Evolutionary conservation across 306 rosid species (phyloP), one percentile per base, ranked within the genome.

Genomic region (Sophora flavescens): DNA sequence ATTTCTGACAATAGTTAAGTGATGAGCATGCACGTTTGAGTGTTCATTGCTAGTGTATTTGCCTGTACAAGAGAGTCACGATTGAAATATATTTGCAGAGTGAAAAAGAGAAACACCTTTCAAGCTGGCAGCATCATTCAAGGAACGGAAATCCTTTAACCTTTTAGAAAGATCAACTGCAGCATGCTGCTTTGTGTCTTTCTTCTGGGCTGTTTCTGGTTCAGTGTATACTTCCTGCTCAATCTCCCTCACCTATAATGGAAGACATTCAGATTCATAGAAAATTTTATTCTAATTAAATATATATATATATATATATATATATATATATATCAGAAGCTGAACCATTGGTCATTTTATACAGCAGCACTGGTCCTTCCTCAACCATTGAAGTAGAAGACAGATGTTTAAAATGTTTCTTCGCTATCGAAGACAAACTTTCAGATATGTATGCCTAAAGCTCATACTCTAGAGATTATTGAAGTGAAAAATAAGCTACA

Each of bases 111-210:
- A 59, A 54, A 53, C 45, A 96, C 99, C 98, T 92, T 87, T 92
- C 82, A 96, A 11, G 79, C 98, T 92, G 85, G 87, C 53, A 75
- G 96, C 98, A 84, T 96, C 99, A 75, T 92, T 96, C 44, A 87
- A 12, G 44, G 96, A 78, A 30, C 85, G 99, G 32, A 92, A 81
- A 83, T 96, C 97, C 86, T 92, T 89, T 65, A 96, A 82, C 79
- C 98, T 88, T 84, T 96, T 96, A 28, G 99, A 96, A 81, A 96
- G 88, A 89, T 83, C 98, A 80, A 87, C 91, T 2, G 98, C 99
- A 73, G 95, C 91, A 52, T 91, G 91, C 74, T 88, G 96, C 87
- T 87, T 89, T 39, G 84, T 61, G 39, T 91, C 97, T 81, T 92
- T 91, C 63, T 89, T 87, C 76, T 83, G 84, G 6, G 80, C 80